Conservation (phyloP, 1,284 basidiomycete genomes). For the Apiotrichum montevideense region DNA sequence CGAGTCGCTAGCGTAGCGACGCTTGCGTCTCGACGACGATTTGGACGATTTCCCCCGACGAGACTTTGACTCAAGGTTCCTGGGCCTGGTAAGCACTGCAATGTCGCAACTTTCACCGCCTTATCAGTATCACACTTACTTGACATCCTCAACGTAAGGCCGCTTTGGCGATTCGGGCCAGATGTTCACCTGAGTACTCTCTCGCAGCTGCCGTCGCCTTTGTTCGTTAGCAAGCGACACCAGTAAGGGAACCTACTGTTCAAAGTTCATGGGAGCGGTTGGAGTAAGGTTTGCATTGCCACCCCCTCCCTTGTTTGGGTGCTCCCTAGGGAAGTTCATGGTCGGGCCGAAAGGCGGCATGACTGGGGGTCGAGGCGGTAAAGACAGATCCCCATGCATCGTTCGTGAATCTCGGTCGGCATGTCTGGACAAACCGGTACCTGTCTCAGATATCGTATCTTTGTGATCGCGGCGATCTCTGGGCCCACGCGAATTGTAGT, state of each 20-base stretch:
- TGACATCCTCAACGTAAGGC: slow-evolving; percentile 21
- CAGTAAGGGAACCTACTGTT: slow-evolving; percentile 1
- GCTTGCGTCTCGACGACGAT: slow-evolving; percentile 40
- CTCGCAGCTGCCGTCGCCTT: slow-evolving; percentile 71
- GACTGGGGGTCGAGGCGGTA: slow-evolving; percentile 2
- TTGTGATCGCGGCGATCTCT: neutral
- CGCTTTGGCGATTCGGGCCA: slow-evolving; percentile 81
- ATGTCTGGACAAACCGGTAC: neutral
- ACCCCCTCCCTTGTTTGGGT: neutral
- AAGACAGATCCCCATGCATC: neutral
- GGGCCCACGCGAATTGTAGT: too few relatives aligned
- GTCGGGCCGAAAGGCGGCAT: slow-evolving; percentile 8
- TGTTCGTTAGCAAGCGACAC: neutral
- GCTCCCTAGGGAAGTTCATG: neutral
- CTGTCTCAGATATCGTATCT: neutral
- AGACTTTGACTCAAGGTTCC: neutral
- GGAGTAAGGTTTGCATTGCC: neutral
- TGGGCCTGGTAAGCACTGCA: neutral
- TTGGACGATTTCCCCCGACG: slow-evolving; percentile 7
- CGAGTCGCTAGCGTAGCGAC: slow-evolving; percentile 50
- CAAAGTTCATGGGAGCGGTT: slow-evolving; percentile 4
- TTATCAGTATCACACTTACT: neutral
- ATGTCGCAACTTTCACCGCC: neutral
- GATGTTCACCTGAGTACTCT: slow-evolving; percentile 58
- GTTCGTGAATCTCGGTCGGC: neutral